Evolutionary conservation across 2,329 filamentous ascomycete species (phyloP).

Genomic region (Hymenoscyphus repandus): DNA sequence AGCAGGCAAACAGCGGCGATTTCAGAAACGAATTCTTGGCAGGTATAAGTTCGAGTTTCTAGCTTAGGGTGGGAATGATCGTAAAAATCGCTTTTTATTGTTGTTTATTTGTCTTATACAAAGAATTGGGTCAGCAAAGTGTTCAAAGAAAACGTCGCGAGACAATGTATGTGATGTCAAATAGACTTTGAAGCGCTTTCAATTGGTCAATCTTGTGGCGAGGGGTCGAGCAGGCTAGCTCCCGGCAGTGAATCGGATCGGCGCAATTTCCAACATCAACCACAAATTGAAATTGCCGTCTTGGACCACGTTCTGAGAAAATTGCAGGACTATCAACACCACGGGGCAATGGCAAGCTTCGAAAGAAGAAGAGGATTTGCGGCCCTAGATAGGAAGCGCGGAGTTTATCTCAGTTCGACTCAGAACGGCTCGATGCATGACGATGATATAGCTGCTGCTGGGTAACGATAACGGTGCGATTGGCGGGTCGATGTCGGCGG

Average conservation of each 20-base stretch:
- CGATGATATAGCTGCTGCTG: conserved; percentile 10
- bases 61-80: neutral
- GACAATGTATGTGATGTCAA: neutral
- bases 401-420: neutral
- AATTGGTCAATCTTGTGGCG: neutral
- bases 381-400: neutral
- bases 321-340: neutral
- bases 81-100: too few species aligned
- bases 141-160: conserved; percentile 1
- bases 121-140: conserved; percentile 1
- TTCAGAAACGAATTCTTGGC: conserved; percentile 12
- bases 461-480: conserved; percentile 19
- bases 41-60: neutral
- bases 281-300: neutral
- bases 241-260: conserved; percentile 1
- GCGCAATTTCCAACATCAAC: neutral
- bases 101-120: neutral
- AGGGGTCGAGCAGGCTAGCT: neutral
- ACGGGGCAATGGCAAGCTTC: too few species aligned
- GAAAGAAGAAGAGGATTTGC: neutral
- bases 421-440: conserved; percentile 11
- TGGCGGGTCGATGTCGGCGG: conserved; percentile 12
- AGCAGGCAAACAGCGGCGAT: conserved; percentile 51
- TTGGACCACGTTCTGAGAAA: neutral
- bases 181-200: neutral